Evolutionary conservation across 495 filamentous ascomycete genomes (phyloP).

Genomic region (Aspergillus indologenus): DNA sequence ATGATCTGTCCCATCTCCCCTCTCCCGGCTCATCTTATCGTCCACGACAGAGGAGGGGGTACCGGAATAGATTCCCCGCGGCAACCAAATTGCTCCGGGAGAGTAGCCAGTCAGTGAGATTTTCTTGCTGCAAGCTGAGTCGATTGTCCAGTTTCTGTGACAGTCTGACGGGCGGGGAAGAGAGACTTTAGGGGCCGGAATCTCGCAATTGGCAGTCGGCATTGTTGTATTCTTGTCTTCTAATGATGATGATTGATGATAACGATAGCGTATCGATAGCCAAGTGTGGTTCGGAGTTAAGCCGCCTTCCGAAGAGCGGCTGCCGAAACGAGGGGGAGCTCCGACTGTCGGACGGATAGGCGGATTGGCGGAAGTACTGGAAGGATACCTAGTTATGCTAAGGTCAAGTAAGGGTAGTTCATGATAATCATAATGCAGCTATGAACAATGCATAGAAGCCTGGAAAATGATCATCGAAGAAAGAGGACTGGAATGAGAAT

Average conservation of each 20-base stretch:
- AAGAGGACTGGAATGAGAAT: neutral
- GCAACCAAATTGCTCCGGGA: neutral
- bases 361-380: neutral
- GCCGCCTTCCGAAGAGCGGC: neutral
- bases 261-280: neutral
- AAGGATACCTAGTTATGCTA: neutral
- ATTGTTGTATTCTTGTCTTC: neutral
- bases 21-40: neutral
- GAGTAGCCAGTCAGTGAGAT: neutral
- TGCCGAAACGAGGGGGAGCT: neutral
- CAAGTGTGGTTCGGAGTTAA: neutral
- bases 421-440: neutral
- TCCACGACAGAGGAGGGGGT: neutral
- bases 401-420: neutral
- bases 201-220: neutral
- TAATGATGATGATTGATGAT: neutral
- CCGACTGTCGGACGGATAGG: neutral
- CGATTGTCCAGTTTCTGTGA: neutral
- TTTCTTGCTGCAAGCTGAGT: neutral
- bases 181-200: neutral
- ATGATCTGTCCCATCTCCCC: neutral
- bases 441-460: neutral
- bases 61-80: neutral
- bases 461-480: neutral
- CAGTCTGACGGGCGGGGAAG: neutral